Evolutionary conservation across 1,284 basidiomycete genomes (phyloP).

Genomic region (Hypsizygus ulmarius): DNA sequence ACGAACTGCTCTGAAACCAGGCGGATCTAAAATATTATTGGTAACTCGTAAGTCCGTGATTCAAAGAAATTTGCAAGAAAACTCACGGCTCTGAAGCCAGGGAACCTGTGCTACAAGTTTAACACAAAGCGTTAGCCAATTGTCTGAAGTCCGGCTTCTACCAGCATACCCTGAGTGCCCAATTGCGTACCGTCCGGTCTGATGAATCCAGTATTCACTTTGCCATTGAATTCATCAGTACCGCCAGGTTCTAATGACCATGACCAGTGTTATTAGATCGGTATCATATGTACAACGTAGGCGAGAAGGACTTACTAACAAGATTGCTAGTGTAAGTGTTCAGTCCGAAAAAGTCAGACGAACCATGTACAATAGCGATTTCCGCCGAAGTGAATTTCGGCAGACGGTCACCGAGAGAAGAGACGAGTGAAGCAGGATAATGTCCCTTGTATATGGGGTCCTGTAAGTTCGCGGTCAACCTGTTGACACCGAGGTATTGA

Average conservation of each 20-base stretch:
- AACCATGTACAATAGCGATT: slow-evolving; percentile 58
- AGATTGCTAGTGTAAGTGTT: slow-evolving; percentile 76
- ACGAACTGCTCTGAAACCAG: slow-evolving; percentile 54
- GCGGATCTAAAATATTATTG: slow-evolving; percentile 41
- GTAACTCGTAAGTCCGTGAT: slow-evolving; percentile 1
- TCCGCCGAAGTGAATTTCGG: slow-evolving; percentile 67
- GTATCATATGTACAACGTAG: no score
- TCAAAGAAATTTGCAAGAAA: background rate
- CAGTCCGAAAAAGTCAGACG: slow-evolving; percentile 70
- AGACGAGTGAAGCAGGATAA: slow-evolving; percentile 63
- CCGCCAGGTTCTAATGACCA: slow-evolving; percentile 51
- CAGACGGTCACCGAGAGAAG: slow-evolving; percentile 62
- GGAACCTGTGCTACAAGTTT: slow-evolving; percentile 47
- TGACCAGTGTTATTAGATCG: background rate
- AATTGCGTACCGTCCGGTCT: slow-evolving; percentile 65
- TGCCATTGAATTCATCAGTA: slow-evolving; percentile 64
- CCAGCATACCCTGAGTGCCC: slow-evolving; percentile 57
- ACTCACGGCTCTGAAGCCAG: slow-evolving; percentile 64
- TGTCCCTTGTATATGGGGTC: slow-evolving; percentile 74
- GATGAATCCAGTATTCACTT: slow-evolving; percentile 58
- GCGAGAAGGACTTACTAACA: slow-evolving; percentile 45
- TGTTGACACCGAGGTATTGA: no score
- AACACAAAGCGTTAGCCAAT: slow-evolving; percentile 5
- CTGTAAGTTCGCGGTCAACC: slow-evolving; percentile 26
- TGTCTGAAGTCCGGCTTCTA: slow-evolving; percentile 4